Conservation (phyloP, 164 flowering plant species). For the Vitis rupestris region DNA sequence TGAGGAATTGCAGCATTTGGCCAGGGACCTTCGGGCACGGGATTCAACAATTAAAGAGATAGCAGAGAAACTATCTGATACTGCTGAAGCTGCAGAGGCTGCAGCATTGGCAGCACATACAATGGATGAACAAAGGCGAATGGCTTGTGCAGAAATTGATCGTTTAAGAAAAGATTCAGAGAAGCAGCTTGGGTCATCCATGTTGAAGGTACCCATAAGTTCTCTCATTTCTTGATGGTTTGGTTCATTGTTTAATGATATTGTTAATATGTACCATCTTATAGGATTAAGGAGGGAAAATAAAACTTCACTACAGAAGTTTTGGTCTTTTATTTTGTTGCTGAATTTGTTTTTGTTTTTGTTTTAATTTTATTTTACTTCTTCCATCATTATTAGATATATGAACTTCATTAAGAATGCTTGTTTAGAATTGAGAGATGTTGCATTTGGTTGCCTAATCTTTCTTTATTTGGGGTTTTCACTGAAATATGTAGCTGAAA, state of each 20-base stretch:
- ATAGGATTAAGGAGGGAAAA: no score
- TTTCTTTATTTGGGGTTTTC: not conserved
- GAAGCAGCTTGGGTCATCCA: constrained; percentile 54
- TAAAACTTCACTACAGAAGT: no score
- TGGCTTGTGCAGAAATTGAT: constrained; percentile 77
- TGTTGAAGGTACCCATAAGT: constrained; percentile 49
- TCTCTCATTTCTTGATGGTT: not conserved
- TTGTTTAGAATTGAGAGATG: not conserved
- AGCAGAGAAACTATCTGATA: constrained; percentile 84
- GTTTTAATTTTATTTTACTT: not conserved
- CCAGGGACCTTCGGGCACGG: constrained; percentile 83
- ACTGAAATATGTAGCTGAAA: constrained; percentile 47
- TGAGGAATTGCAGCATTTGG: constrained; percentile 87
- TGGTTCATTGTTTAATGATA: not conserved
- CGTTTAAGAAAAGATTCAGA: constrained; percentile 55
- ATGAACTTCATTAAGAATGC: not conserved
- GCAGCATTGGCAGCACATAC: constrained; percentile 96
- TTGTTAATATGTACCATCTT: not conserved
- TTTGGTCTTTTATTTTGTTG: not conserved
- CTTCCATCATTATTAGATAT: not conserved
- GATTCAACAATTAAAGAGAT: constrained; percentile 90
- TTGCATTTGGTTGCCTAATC: not conserved
- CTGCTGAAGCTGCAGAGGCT: constrained; percentile 95
- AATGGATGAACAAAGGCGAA: constrained; percentile 88
- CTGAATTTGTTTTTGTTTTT: not conserved